phyloP scores from a whole-genome alignment of 768 basidiomycete species.

The Pisolithus tinctorius region DNA sequence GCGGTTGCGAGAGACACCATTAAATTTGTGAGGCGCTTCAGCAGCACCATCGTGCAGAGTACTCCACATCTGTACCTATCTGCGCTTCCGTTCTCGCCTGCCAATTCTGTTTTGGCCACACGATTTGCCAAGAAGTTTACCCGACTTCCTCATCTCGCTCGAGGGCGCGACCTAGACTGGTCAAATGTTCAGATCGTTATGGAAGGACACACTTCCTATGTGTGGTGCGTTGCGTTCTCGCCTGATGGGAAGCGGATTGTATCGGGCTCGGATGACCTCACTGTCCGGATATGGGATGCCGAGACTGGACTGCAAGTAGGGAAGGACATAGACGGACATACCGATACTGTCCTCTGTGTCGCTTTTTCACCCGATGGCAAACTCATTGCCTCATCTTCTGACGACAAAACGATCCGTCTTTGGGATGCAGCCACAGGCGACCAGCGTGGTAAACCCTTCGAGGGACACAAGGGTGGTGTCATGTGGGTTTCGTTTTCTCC shows the following conservation, averaged over 20 bases:
- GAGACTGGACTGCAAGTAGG: slow-evolving; percentile 3
- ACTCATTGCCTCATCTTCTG: slow-evolving; percentile 4
- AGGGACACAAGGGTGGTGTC: not conserved
- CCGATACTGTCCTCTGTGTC: slow-evolving; percentile 3
- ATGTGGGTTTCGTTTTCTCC: not conserved
- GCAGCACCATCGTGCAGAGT: slow-evolving; percentile 9
- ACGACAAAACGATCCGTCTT: slow-evolving; percentile 11
- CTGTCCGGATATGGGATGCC: slow-evolving; percentile 8
- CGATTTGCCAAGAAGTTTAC: not conserved
- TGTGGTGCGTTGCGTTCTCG: not conserved
- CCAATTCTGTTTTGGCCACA: slow-evolving; percentile 19
- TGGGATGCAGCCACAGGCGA: slow-evolving; percentile 6
- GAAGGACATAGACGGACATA: slow-evolving; percentile 5
- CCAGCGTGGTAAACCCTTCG: not conserved
- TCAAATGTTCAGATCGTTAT: not conserved
- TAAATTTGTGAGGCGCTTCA: slow-evolving; percentile 11
- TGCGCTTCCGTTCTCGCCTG: slow-evolving; percentile 18
- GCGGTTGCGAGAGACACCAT: slow-evolving; percentile 2
- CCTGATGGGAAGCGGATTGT: not conserved
- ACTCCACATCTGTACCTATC: slow-evolving; percentile 23
- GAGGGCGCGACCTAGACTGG: not conserved
- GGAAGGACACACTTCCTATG: not conserved
- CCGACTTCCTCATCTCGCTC: not conserved
- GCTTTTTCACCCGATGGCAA: slow-evolving; percentile 12
- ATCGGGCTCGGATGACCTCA: slow-evolving; percentile 4